phyloP scores from a whole-genome alignment of 352 stramenopile species.

The Phytopythium litorale region DNA sequence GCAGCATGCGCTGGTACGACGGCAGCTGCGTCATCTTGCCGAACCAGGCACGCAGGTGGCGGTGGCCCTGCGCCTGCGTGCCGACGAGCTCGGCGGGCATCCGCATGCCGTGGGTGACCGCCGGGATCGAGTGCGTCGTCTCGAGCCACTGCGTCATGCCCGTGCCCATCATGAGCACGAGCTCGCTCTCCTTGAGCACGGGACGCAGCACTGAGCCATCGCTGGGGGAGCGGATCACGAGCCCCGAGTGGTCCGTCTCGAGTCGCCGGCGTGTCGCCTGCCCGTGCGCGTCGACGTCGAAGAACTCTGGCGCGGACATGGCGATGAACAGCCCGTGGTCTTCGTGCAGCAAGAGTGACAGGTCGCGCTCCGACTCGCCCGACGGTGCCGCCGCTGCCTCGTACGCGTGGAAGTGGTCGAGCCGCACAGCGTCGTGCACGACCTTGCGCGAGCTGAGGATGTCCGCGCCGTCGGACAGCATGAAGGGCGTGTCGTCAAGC shows the following conservation, averaged over 20 bases:
- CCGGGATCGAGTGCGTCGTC: conserved; percentile 4
- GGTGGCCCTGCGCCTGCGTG: neutral
- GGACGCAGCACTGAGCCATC: conserved; percentile 4
- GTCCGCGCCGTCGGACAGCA: conserved; percentile 26
- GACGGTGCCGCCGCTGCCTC: conserved; percentile 15
- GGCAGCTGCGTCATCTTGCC: conserved; percentile 15
- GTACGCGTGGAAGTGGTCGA: conserved; percentile 73
- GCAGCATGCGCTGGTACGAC: conserved; percentile 11
- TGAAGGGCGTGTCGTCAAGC: conserved; percentile 38
- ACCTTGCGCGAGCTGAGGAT: conserved; percentile 32
- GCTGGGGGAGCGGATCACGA: conserved; percentile 25
- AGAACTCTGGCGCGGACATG: conserved; percentile 45
- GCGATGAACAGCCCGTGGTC: conserved; percentile 59
- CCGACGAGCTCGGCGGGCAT: conserved; percentile 8
- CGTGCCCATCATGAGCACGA: conserved; percentile 21
- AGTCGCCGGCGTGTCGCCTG: neutral
- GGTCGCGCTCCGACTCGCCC: conserved; percentile 12
- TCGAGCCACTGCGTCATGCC: conserved; percentile 14
- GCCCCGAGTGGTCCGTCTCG: neutral
- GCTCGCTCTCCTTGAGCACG: conserved; percentile 14
- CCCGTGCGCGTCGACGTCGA: conserved; percentile 22
- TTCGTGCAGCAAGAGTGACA: conserved; percentile 55
- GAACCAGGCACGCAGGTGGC: conserved; percentile 9
- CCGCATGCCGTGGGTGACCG: conserved; percentile 19
- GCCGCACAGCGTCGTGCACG: conserved; percentile 33